Percentiles rank a stretch among this genome's conserved stretches.
Conservation (phyloP, 1,284 basidiomycete genomes). For the Heterobasidion annosum region DNA sequence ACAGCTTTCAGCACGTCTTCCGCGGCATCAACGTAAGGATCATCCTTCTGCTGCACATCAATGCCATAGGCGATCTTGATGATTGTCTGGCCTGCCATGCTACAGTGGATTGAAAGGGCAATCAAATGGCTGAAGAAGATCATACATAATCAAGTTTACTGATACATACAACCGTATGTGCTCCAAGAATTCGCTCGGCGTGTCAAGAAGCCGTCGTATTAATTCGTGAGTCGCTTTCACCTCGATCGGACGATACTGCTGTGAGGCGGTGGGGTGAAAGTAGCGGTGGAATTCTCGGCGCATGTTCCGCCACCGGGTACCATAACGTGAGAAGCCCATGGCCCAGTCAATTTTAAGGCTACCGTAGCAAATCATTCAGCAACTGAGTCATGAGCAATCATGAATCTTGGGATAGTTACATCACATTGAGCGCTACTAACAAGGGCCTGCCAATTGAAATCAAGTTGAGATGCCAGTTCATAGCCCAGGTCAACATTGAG, state of each 20-base stretch:
- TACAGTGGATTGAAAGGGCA: conserved; percentile 8
- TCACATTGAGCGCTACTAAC: conserved; percentile 3
- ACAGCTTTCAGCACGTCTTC: conserved; percentile 17
- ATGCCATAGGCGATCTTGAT: conserved; percentile 19
- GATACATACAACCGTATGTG: conserved; percentile 4
- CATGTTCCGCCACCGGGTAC: conserved; percentile 2
- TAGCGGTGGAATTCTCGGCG: conserved; percentile 6
- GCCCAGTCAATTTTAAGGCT: conserved; percentile 15
- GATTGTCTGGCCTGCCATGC: conserved; percentile 20
- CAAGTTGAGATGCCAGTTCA: background rate
- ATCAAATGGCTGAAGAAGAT: background rate
- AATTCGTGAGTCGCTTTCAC: conserved; percentile 12
- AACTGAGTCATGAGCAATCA: background rate
- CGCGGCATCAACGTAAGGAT: conserved; percentile 19
- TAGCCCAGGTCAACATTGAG: background rate
- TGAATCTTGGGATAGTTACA: conserved; percentile 1
- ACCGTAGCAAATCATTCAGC: too few species aligned
- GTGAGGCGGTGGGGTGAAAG: conserved; percentile 11
- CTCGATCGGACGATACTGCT: conserved; percentile 14
- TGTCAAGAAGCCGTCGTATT: conserved; percentile 14
- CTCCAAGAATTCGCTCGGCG: conserved; percentile 10
- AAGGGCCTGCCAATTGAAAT: background rate
- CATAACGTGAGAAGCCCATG: conserved; percentile 6
- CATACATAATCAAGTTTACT: too few species aligned
- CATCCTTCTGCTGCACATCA: conserved; percentile 17